Evolutionary conservation across 2,329 filamentous ascomycete genomes (phyloP).

Genomic region (Ophiostoma quercus): DNA sequence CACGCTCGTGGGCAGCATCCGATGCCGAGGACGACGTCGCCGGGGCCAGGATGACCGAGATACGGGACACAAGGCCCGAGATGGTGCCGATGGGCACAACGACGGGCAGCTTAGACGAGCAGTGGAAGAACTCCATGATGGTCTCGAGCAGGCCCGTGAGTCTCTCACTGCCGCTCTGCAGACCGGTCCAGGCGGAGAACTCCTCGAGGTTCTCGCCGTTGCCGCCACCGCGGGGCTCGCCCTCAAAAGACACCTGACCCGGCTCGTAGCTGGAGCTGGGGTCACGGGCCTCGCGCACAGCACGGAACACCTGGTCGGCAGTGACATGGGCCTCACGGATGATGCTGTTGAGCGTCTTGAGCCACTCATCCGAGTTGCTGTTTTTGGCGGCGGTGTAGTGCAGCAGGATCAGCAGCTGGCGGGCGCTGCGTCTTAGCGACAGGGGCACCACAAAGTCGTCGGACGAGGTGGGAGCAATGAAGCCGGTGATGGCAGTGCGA

Average conservation of each 20-base stretch:
- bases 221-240: slow-evolving; percentile 45
- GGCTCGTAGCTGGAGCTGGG: slow-evolving; percentile 52
- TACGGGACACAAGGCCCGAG: slow-evolving; percentile 62
- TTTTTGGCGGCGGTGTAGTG: slow-evolving; percentile 79
- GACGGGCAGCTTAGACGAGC: slow-evolving; percentile 60
- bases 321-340: slow-evolving; percentile 64
- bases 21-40: slow-evolving; percentile 37
- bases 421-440: slow-evolving; percentile 53
- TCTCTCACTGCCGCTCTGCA: slow-evolving; percentile 68
- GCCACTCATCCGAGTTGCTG: slow-evolving; percentile 72
- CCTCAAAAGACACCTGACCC: slow-evolving; percentile 39
- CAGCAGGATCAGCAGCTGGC: slow-evolving; percentile 63
- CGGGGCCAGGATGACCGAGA: slow-evolving; percentile 60
- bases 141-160: slow-evolving; percentile 61
- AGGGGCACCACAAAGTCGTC: slow-evolving; percentile 46
- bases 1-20: slow-evolving; percentile 36
- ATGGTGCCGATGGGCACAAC: slow-evolving; percentile 62
- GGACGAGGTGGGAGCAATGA: slow-evolving; percentile 60
- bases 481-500: slow-evolving; percentile 52
- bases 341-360: slow-evolving; percentile 56
- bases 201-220: slow-evolving; percentile 34
- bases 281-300: slow-evolving; percentile 77
- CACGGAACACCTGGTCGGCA: slow-evolving; percentile 71
- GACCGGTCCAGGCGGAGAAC: slow-evolving; percentile 66
- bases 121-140: slow-evolving; percentile 58